phyloP scores from a whole-genome alignment of 2,329 filamentous ascomycete genomes.

The Stemphylium vesicarium region DNA sequence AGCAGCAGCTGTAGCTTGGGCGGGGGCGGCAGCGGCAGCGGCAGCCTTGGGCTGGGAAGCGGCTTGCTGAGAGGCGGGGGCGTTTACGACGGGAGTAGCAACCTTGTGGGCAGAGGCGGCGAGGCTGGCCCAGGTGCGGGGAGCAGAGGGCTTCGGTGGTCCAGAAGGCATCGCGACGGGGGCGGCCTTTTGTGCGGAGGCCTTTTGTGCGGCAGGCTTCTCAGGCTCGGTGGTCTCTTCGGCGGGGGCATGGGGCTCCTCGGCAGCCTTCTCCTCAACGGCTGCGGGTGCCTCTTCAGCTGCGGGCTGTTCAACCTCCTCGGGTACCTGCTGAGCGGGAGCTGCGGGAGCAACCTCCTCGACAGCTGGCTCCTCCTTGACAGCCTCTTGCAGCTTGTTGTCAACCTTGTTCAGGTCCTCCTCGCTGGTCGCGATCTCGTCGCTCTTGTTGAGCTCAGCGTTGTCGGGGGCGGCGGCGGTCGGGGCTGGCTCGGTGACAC shows the following conservation, averaged over 20 bases:
- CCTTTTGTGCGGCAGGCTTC: conserved; percentile 69
- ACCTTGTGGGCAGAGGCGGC: conserved; percentile 59
- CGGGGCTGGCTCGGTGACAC: conserved; percentile 50
- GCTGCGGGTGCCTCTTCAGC: conserved; percentile 51
- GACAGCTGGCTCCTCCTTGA: conserved; percentile 41
- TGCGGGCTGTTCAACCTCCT: conserved; percentile 43
- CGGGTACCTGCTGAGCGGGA: conserved; percentile 47
- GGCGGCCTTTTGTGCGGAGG: conserved; percentile 61
- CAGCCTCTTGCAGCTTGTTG: conserved; percentile 74
- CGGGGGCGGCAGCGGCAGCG: conserved; percentile 34
- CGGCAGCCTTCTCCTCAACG: conserved; percentile 46
- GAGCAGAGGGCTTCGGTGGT: conserved; percentile 62
- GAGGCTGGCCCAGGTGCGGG: conserved; percentile 76
- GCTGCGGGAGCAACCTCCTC: conserved; percentile 40
- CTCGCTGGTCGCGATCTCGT: conserved; percentile 51
- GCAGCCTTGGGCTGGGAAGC: conserved; percentile 42
- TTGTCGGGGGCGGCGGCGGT: conserved; percentile 41
- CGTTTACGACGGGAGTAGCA: conserved; percentile 51
- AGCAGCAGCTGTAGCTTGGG: conserved; percentile 33
- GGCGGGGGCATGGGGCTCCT: conserved; percentile 38
- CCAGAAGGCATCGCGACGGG: conserved; percentile 64
- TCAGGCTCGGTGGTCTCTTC: conserved; percentile 54
- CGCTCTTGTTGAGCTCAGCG: conserved; percentile 40
- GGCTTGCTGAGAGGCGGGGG: conserved; percentile 40
- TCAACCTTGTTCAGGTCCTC: conserved; percentile 63